Base-by-base conservation (phyloP, 768 basidiomycete genomes). In the Pleurotus djamor region DNA sequence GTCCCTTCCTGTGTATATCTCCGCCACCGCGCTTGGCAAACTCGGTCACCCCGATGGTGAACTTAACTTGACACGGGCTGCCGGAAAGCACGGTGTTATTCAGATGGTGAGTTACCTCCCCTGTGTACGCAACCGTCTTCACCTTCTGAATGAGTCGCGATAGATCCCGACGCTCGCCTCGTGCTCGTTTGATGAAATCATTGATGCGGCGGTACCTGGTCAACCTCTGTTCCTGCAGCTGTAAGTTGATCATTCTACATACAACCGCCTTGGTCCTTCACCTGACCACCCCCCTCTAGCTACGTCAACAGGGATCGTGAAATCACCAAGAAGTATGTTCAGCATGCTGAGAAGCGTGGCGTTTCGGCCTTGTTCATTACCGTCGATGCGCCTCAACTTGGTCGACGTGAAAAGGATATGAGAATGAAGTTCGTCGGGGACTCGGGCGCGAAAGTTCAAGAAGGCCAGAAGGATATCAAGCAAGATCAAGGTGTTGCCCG, bases 331-430 rank as follows among this genome's bases (percentile, higher is more conserved):
- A 84, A 87, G 60, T 85, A 94, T 55, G 92, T 98, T 0, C 85
- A 91, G 65, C 92, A 96, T 63, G 97, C 97, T 1, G 94, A 96
- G 73, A 77, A 81, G 63, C 85, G 94, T 33, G 96, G 96, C 2
- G 83, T 99, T 67, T 95, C 94, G 71, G 96, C 82, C 3, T 77
- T 98, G 9, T 98, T 98, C 73, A 97, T 98, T 70, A 98, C 96
- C 0, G 96, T 98, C 33, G 96, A 98, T 74, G 96, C 96, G 0
- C 96, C 96, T 4, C 95, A 97, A 65, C 86, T 98, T 10, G 96
- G 96, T 48, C 84, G 95, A 10, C 84, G 96, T 59, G 95, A 96
- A 71, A 95, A 96, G 85, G 96, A 98, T 68, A 98, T 98, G 95
- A 82, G 96, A 32, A 91, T 91, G 86, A 96, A 94, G 69, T 98